Evolutionary conservation across 305 asterid genomes (phyloP).

Genomic region (Fraxinus dipetala): DNA sequence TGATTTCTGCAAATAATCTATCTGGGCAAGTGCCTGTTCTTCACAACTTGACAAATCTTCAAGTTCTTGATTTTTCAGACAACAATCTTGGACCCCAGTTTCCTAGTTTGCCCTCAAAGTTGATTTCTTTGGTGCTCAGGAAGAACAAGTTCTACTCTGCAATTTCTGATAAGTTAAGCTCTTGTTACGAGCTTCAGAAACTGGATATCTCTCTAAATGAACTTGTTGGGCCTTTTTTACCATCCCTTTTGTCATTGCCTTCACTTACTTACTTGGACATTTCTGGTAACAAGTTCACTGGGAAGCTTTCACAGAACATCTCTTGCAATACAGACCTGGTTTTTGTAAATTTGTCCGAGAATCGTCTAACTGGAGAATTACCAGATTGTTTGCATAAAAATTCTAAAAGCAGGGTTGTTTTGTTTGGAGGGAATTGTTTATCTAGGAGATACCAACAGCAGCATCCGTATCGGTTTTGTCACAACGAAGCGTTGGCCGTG

Average conservation of each 20-base stretch:
- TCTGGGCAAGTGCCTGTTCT: slow-evolving; percentile 55
- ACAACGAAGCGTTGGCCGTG: slow-evolving; percentile 79
- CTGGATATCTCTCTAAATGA: slow-evolving; percentile 61
- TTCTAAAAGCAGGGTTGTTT: slow-evolving; percentile 24
- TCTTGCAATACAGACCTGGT: slow-evolving; percentile 49
- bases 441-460: slow-evolving; percentile 38
- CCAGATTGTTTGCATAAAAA: slow-evolving; percentile 57
- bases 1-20: slow-evolving; percentile 50
- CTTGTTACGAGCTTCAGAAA: slow-evolving; percentile 52
- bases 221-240: slow-evolving; percentile 54
- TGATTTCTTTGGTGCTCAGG: slow-evolving; percentile 58
- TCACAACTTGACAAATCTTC: slow-evolving; percentile 55
- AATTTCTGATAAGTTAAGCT: slow-evolving; percentile 39
- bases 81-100: slow-evolving; percentile 69
- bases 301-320: slow-evolving; percentile 54
- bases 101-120: slow-evolving; percentile 51
- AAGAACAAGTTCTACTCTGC: slow-evolving; percentile 56
- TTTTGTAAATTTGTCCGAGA: slow-evolving; percentile 58
- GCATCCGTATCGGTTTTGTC: slow-evolving; percentile 58
- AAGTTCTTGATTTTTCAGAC: slow-evolving; percentile 63
- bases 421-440: slow-evolving; percentile 66
- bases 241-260: slow-evolving; percentile 51
- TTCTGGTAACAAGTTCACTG: slow-evolving; percentile 68
- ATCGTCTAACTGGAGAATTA: slow-evolving; percentile 66
- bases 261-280: slow-evolving; percentile 59